Base-by-base conservation (phyloP, 176 grass and related monocot genomes). In the Pontederia paniculata region DNA sequence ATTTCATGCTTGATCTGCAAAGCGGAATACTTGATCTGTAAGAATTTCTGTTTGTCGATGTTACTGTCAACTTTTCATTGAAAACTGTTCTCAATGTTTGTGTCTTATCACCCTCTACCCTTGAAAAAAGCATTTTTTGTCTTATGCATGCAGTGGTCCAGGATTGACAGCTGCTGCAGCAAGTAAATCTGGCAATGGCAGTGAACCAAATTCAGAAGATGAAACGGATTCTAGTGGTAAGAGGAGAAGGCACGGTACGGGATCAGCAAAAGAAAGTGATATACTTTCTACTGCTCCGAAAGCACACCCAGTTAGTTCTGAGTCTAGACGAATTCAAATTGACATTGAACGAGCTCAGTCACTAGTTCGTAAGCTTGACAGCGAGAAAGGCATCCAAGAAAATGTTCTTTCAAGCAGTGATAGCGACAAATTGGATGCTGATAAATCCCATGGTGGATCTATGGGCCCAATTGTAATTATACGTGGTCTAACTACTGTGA, bases 391-490 rank as follows among this genome's bases (percentile, higher is more conserved):
- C 44, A 82, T 97, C 44, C 76, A 79, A 61, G 77, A 79, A 17
- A 97, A 97, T 68, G 58, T 84, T 43, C 75, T 97, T 10, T 89
- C 56, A 42, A 76, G 58, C 62, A 73, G 74, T 66, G 81, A 84
- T 68, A 77, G 78, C 62, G 86, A 84, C n/a, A 84, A 78, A 60
- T 55, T 74, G 23, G 77, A 84, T 70, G 56, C 74, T 14, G 87
- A 99, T 25, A 93, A 93, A 47, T 88, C 87, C 48, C 86, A 98
- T 71, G 85, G 84, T 28, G 94, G 87, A 69, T 89, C 83, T n/a
- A 93, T 93, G 94, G 94, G 94, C 7, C 94, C 94, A 65, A 91
- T 99, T 50, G 76, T 99, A 68, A 99, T 99, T 49, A 88, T 99
- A 45, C 81, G 94, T 28, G 94, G 94, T 44, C 73, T 87, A 60